Evolutionary conservation across 1,284 basidiomycete species (phyloP), one percentile per base, ranked within the genome.

Genomic region (Sanghuangporus baumii): DNA sequence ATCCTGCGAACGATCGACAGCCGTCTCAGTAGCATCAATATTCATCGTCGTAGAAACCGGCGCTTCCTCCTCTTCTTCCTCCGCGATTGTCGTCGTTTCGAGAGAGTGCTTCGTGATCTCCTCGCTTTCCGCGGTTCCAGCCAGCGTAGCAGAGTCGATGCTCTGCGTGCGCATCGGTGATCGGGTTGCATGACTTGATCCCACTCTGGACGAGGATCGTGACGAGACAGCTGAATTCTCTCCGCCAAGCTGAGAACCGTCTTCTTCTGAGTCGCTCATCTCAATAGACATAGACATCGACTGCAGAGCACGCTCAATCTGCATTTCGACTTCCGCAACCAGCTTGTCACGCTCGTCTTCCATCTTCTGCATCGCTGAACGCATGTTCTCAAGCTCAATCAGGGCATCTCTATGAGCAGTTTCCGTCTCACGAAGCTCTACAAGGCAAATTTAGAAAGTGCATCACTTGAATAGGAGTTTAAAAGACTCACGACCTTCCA

Each of bases 261-360:
- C 62, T 41, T 56, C 63, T 31, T 80, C 80, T 61, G 86, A 88
- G 67, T 91, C 89, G 16, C 86, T 88, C 61, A 88, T 87, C 59
- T 89, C 87, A 60, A 89, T 77, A 64, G 87, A 87, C 62, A 92
- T 86, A 16, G 89, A 85, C 89, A 93, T 93, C 18, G 88, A 89
- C 36, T 82, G 87, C 55, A 93, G 78, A 2, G 91, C 91, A 63
- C 87, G 81, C 72, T 93, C 90, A 69, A 93, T 93, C 75, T 93
- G 90, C 31, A 88, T 88, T 72, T 93, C 90, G 26, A 93, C 90
- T 74, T 93, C 90, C 12, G 88, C 89, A 54, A 93, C 88, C 89
- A 93, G 92, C 69, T 90, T 87, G 40, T 86, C 83, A 59, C 91
- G 88, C 73, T 93, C 90, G 66, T 83, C 77, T 71, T 93, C 90